A percentile compares a stretch with the other conserved stretches of the same genome.
phyloP scores from a whole-genome alignment of 2,329 filamentous ascomycete species.

The Graphilbum ipis-grandicollis region DNA sequence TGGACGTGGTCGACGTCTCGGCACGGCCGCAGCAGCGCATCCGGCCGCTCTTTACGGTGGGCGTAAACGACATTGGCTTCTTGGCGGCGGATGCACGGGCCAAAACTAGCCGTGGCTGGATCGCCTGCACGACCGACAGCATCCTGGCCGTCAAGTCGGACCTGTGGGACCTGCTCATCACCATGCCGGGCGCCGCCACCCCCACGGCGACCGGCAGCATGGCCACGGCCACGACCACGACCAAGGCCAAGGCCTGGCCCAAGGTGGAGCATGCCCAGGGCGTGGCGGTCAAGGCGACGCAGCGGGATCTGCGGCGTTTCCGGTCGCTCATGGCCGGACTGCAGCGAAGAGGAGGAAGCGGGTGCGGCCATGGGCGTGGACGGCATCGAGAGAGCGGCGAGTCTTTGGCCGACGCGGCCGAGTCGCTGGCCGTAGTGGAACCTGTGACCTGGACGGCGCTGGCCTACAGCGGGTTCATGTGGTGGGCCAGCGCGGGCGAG shows the following conservation, averaged over 20 bases:
- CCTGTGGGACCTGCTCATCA: conserved; percentile 80
- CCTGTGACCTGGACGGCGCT: conserved; percentile 53
- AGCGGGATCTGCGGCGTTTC: conserved; percentile 75
- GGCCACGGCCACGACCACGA: no score
- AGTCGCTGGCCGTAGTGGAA: conserved; percentile 42
- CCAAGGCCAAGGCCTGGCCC: conserved; percentile 67
- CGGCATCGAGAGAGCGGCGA: conserved; percentile 16
- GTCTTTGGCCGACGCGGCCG: conserved; percentile 28
- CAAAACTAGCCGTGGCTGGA: conserved; percentile 46
- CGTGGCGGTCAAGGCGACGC: conserved; percentile 61
- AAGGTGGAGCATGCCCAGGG: conserved; percentile 51
- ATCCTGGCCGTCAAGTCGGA: conserved; percentile 74
- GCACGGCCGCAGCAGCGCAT: conserved; percentile 44
- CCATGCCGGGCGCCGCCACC: no score
- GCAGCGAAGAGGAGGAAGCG: conserved; percentile 14
- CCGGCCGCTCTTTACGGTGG: conserved; percentile 77
- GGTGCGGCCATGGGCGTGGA: neutral
- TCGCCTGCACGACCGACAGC: conserved; percentile 90
- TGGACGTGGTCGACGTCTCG: conserved; percentile 47
- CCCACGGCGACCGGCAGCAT: no score
- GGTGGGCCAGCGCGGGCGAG: conserved; percentile 77
- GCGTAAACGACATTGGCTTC: conserved; percentile 79
- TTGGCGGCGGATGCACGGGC: conserved; percentile 34
- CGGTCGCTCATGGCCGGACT: conserved; percentile 49
- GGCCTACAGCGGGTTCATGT: conserved; percentile 72